Evolutionary conservation across 2,329 filamentous ascomycete genomes (phyloP), one percentile per base, ranked within the genome.

Genomic region (Spiromastix sp.): DNA sequence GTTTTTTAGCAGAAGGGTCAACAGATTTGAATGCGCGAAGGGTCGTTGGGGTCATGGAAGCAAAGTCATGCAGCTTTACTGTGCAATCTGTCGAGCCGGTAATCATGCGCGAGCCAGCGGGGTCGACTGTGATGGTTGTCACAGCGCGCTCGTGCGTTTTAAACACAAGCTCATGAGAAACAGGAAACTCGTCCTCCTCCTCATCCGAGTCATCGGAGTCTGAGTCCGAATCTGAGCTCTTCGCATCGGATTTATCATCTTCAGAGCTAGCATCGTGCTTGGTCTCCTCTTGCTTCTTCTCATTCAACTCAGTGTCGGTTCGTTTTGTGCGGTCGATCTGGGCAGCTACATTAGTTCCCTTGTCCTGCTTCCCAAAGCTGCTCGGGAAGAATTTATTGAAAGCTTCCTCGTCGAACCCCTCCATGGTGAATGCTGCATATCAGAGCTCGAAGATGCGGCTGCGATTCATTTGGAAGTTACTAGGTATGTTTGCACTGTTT

Each of bases 41-140:
- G 0, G 91, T 96, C 4, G 86, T 91, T 2, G 87, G 85, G 1
- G 89, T 95, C 81, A 98, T 93, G 30, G 87, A 84, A 2, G 87
- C 78, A 56, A 98, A 93, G 56, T 98, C 89, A 63, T 95, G 86
- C 12, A 98, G 70, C 55, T 95, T 96, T 50, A 96, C 66, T 1
- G 77, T 84, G 58, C 86, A 93, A 60, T 98, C 91, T 41, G 81
- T 82, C 4, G 87, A 95, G 15, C 83, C 87, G n/a, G 85, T 91
- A 31, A 89, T 77, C 54, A 98, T 67, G 48, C 91, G 76, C 30
- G 79, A 80, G 8, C 91, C 91, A 0, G 86, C 78, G 1, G 84
- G 79, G 60, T 98, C 91, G 31, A 94, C 68, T 2, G 87, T 80
- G 38, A 86, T 71, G 1, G 83, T 80, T 5, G 89, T 95, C 27